Conservation (phyloP, 192 early-diverging fungal genomes). For the Lobosporangium transversale region DNA sequence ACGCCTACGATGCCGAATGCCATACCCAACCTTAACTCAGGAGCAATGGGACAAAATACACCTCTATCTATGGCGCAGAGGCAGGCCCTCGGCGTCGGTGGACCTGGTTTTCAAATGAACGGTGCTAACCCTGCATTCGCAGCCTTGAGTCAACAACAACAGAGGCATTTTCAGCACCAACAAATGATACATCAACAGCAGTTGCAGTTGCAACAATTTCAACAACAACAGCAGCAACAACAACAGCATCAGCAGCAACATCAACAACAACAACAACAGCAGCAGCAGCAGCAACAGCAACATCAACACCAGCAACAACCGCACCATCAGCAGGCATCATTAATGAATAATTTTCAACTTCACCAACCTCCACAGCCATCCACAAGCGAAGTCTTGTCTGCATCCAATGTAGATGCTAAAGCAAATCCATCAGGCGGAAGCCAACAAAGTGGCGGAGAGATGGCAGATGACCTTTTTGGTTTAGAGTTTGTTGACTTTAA, state of each 20-base stretch:
- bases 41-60: conserved; percentile 19
- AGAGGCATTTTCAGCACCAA: conserved; percentile 19
- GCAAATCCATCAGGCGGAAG: not conserved
- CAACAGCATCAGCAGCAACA: conserved; percentile 33
- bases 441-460: conserved; percentile 7
- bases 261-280: conserved; percentile 30
- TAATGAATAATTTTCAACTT: conserved; percentile 38
- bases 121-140: conserved; percentile 32
- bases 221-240: conserved; percentile 22
- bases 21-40: conserved; percentile 43
- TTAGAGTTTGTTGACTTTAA: conserved; percentile 47
- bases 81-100: conserved; percentile 27
- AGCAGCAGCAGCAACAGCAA: conserved; percentile 46
- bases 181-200: conserved; percentile 34
- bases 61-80: conserved; percentile 37
- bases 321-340: conserved; percentile 26
- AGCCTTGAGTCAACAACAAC: conserved; percentile 30
- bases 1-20: conserved; percentile 47
- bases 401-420: conserved; percentile 9
- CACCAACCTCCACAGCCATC: conserved; percentile 30
- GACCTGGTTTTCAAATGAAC: conserved; percentile 34
- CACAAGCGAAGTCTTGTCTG: conserved; percentile 9
- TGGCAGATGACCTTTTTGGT: conserved; percentile 42
- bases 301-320: conserved; percentile 34
- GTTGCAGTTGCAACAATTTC: conserved; percentile 13